Conservation (phyloP, 2,329 filamentous ascomycete genomes). For the Fusarium camptoceras region DNA sequence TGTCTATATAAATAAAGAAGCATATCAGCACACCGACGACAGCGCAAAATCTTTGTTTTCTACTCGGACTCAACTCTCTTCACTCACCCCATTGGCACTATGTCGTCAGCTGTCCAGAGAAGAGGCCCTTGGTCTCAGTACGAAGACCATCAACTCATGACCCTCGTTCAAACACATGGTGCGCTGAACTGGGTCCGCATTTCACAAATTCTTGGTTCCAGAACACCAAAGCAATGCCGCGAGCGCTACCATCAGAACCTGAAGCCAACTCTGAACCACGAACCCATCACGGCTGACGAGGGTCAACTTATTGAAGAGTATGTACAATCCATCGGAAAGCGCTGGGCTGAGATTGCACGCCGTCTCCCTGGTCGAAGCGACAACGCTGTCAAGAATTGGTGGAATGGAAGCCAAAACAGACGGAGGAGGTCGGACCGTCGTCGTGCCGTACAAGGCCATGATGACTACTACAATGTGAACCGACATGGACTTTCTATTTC, state of each 20-base stretch:
- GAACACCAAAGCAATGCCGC: slow-evolving; percentile 93
- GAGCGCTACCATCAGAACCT: slow-evolving; percentile 96
- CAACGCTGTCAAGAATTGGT: slow-evolving; percentile 98
- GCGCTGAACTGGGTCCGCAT: slow-evolving; percentile 93
- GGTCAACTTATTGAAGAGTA: slow-evolving; percentile 79
- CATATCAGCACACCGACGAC: not conserved
- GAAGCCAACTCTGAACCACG: slow-evolving; percentile 79
- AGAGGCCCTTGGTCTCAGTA: slow-evolving; percentile 86
- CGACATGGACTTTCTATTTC: slow-evolving; percentile 49
- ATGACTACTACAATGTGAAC: slow-evolving; percentile 38
- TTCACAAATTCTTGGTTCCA: slow-evolving; percentile 77
- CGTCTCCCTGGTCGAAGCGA: slow-evolving; percentile 86
- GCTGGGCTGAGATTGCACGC: slow-evolving; percentile 93
- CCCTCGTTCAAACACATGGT: slow-evolving; percentile 77
- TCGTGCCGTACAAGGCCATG: slow-evolving; percentile 46
- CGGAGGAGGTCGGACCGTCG: slow-evolving; percentile 65
- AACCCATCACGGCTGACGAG: slow-evolving; percentile 78
- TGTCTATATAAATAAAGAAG: not conserved
- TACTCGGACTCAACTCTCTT: not conserved
- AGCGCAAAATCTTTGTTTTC: not conserved
- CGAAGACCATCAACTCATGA: slow-evolving; percentile 78
- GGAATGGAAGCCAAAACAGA: slow-evolving; percentile 93
- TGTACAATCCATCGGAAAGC: slow-evolving; percentile 82
- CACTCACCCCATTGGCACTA: slow-evolving; percentile 14
- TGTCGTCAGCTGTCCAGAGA: slow-evolving; percentile 43